Evolutionary conservation across 345 rosid genomes (phyloP).

Genomic region (Noccaea bulbosa): DNA sequence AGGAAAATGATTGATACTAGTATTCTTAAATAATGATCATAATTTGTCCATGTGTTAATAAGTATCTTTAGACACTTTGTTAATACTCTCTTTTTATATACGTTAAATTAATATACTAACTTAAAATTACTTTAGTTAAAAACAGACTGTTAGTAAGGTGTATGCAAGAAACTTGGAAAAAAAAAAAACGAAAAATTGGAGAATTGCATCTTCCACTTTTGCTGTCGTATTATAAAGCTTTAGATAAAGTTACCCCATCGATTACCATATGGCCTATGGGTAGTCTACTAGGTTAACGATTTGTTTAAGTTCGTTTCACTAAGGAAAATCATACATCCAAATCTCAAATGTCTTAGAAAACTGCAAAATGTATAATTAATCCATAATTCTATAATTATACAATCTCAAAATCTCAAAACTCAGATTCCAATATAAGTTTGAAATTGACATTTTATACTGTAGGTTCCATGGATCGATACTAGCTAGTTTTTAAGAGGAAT

Average conservation of each 20-base stretch:
- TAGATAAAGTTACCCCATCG: constrained; percentile 41
- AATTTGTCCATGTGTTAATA: not conserved
- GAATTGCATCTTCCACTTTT: constrained; percentile 30
- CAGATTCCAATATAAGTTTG: not conserved
- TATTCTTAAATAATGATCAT: constrained; percentile 1
- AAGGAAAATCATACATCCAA: not conserved
- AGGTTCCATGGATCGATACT: not conserved
- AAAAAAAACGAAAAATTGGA: constrained; percentile 20
- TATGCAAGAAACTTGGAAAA: constrained; percentile 2
- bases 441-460: not conserved
- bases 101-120: not conserved
- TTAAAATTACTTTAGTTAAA: not conserved
- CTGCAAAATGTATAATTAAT: not conserved
- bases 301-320: too few species aligned
- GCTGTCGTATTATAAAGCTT: constrained; percentile 12
- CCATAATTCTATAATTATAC: not conserved
- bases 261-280: constrained; percentile 18
- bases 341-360: not conserved
- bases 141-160: constrained; percentile 4
- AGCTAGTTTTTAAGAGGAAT: not conserved
- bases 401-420: not conserved
- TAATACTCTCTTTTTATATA: not conserved
- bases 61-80: not conserved
- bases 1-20: constrained; percentile 23
- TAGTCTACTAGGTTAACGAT: constrained; percentile 24